Evolutionary conservation across 2,329 filamentous ascomycete species (phyloP), one percentile per base, ranked within the genome.

Genomic region (Sordariomycetes sp.): DNA sequence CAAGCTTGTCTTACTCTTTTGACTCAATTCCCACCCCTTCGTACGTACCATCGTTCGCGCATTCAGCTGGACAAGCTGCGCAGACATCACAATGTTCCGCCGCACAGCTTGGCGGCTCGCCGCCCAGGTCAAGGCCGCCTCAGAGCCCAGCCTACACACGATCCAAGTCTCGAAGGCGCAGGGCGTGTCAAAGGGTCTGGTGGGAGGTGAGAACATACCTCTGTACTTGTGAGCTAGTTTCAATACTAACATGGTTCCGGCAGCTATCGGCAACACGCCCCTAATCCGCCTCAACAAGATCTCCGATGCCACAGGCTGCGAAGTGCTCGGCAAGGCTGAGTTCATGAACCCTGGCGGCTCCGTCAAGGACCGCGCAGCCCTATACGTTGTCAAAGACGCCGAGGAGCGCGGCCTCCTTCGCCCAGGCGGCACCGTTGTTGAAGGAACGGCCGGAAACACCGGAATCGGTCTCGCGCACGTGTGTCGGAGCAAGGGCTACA

Each of bases 331-430:
- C 51, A 98, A 98, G 61, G 88, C 92, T 49, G 92, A 98, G 59
- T 98, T 98, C 66, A 92, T 94, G 70, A 98, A 98, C 68, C 92
- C 92, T 2, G 92, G 92, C 46, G 92, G 92, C 39, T 88, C 82
- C 35, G 82, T 98, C 57, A 98, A 98, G 66, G 92, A 98, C 64
- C 84, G 92, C 42, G 92, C 92, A 3, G 92, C 92, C 4, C 75
- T 95, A 32, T 98, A 86, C 64, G 85, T 96, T 5, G 86, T 98
- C 47, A 80, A 86, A 52, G 83, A 95, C 64, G 92, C 92, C 40
- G 92, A 98, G 62, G 84, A 92, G 61, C 77, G 74, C 38, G 90
- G 90, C 0, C 71, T 90, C 3, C 69, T 98, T 20, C 72, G 73
- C 34, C 77, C 88, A 1, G 90, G 90, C 35, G 92, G 92, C 41